Percentiles rank a stretch among this genome's conserved stretches.
Conservation (phyloP, 345 rosid genomes). For the Salix purpurea region DNA sequence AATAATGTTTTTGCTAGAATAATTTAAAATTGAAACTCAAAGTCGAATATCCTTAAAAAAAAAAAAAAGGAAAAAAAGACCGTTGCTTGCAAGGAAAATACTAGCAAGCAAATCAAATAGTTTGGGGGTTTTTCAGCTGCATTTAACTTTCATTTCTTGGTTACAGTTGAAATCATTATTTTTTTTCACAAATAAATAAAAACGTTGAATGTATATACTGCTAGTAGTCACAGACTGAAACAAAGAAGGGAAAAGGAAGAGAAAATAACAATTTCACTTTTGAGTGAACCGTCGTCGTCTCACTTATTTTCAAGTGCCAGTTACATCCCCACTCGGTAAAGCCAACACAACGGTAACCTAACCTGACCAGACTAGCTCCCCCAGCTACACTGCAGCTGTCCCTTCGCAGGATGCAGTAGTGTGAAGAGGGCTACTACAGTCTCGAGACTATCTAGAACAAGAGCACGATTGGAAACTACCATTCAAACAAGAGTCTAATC, state of each 20-base stretch:
- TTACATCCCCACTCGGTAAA: background rate
- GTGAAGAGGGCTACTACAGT: background rate
- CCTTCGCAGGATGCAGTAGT: background rate
- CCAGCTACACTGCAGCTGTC: background rate
- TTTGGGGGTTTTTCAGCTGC: background rate
- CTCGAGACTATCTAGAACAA: background rate
- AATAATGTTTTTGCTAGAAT: too few relatives aligned
- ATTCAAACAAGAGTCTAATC: constrained; percentile 10
- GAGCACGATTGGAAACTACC: background rate
- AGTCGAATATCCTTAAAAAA: too few relatives aligned
- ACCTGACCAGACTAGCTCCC: background rate
- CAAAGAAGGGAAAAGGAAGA: background rate
- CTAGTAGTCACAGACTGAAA: too few relatives aligned
- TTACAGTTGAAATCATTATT: too few relatives aligned
- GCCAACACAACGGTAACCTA: background rate
- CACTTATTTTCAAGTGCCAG: background rate
- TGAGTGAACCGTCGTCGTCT: background rate
- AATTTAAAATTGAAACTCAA: too few relatives aligned
- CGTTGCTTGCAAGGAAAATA: background rate
- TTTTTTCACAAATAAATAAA: too few relatives aligned
- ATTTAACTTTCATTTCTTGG: too few relatives aligned
- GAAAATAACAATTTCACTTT: background rate
- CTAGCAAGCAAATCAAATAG: background rate
- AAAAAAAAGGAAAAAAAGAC: too few relatives aligned
- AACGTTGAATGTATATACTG: too few relatives aligned